Conservation (phyloP, 495 filamentous ascomycete species). For the Penicillium verhagenii region DNA sequence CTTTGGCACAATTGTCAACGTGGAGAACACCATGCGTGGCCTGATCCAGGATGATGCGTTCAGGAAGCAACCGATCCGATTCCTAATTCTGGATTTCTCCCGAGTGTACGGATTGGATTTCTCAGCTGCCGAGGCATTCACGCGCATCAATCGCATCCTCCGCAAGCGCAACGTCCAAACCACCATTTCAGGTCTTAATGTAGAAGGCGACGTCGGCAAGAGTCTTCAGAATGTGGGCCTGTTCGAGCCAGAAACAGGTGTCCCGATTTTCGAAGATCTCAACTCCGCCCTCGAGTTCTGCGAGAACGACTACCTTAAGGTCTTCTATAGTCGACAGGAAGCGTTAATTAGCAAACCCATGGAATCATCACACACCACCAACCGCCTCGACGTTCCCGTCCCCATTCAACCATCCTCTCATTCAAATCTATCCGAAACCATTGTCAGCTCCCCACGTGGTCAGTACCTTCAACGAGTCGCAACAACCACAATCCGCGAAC, state of each 20-base stretch:
- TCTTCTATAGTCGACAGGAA: constrained; percentile 64
- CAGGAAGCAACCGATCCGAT: constrained; percentile 72
- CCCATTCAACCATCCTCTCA: constrained; percentile 19
- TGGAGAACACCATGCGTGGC: constrained; percentile 80
- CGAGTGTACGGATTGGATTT: constrained; percentile 93
- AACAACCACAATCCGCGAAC: constrained; percentile 64
- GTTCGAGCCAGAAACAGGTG: constrained; percentile 62
- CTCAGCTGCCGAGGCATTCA: constrained; percentile 92
- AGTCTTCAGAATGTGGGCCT: constrained; percentile 79
- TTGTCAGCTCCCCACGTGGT: constrained; percentile 76
- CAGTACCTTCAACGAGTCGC: constrained; percentile 77
- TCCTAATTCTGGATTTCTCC: constrained; percentile 83
- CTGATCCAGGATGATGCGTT: constrained; percentile 83
- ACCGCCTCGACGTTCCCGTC: constrained; percentile 53
- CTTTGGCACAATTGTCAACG: constrained; percentile 93
- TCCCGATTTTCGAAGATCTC: constrained; percentile 80
- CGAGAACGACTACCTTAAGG: constrained; percentile 90
- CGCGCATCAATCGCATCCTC: constrained; percentile 82
- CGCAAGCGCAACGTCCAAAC: constrained; percentile 70
- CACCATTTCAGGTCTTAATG: constrained; percentile 74
- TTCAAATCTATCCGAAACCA: constrained; percentile 34
- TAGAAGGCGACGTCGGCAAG: constrained; percentile 70
- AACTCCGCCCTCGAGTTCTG: constrained; percentile 92
- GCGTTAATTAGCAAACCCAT: constrained; percentile 26
- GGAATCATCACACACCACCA: constrained; percentile 5